phyloP scores from a whole-genome alignment of 2,329 filamentous ascomycete species.

The Cercospora sp. region DNA sequence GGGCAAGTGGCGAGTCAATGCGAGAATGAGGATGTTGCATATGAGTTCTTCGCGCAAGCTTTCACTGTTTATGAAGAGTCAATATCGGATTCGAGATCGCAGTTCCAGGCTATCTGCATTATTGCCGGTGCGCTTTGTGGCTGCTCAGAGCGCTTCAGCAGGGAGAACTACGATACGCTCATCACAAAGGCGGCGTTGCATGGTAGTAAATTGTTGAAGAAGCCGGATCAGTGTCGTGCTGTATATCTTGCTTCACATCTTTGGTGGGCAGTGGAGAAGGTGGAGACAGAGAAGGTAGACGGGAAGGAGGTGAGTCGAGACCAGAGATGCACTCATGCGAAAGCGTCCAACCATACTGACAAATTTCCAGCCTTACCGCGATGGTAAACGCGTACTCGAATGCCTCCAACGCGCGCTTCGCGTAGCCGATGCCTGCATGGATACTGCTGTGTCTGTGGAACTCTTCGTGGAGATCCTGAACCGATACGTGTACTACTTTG shows the following conservation, averaged over 20 bases:
- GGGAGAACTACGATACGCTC: constrained; percentile 97
- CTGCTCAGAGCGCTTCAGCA: constrained; percentile 77
- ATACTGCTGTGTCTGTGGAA: constrained; percentile 93
- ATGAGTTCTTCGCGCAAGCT: constrained; percentile 97
- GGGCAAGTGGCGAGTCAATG: constrained; percentile 91
- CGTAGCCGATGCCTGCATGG: constrained; percentile 98
- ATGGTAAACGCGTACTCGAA: constrained; percentile 94
- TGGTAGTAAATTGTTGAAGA: constrained; percentile 93
- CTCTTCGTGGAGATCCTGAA: constrained; percentile 98
- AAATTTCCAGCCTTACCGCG: constrained; percentile 75
- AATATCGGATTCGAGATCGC: constrained; percentile 90
- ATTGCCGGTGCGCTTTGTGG: constrained; percentile 87
- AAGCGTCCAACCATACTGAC: too few relatives aligned
- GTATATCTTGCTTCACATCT: constrained; percentile 95
- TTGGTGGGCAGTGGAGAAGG: constrained; percentile 93
- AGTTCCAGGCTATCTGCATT: constrained; percentile 96
- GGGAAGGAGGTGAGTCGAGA: constrained; percentile 33
- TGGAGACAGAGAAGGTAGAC: constrained; percentile 58
- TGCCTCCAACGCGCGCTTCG: constrained; percentile 92
- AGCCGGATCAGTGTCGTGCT: constrained; percentile 95
- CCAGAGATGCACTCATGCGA: not conserved
- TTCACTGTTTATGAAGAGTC: constrained; percentile 98
- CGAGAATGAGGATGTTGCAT: constrained; percentile 91
- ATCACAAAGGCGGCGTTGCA: constrained; percentile 98
- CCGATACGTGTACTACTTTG: constrained; percentile 98